A percentile compares a stretch with the other conserved stretches of the same genome.
Evolutionary conservation across 2,329 filamentous ascomycete genomes (phyloP).

Genomic region (Alternaria angustiovoidea): DNA sequence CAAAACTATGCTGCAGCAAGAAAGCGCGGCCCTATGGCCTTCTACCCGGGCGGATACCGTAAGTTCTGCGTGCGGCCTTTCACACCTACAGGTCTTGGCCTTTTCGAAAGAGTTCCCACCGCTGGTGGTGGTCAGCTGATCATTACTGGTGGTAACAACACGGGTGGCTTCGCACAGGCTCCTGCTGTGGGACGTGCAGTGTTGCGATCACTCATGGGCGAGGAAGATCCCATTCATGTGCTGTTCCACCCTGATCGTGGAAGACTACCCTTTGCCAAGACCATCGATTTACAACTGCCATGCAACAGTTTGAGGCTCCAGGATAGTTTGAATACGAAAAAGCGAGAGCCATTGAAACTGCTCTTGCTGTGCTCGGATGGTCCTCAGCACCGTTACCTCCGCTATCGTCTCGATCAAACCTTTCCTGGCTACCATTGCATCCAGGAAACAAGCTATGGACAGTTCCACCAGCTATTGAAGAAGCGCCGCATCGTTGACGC

Average conservation of each 20-base stretch:
- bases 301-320: background rate
- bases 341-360: background rate
- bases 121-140: background rate
- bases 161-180: background rate
- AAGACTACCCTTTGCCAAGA: background rate
- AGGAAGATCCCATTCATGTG: background rate
- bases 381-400: background rate
- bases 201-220: background rate
- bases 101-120: background rate
- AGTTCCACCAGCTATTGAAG: background rate
- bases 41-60: background rate
- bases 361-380: background rate
- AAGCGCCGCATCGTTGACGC: background rate
- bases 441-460: background rate
- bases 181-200: background rate
- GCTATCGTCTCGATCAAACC: background rate
- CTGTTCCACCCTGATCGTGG: background rate
- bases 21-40: background rate
- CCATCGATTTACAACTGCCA: background rate
- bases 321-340: background rate
- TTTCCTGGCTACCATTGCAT: background rate
- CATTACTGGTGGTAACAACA: constrained; percentile 1
- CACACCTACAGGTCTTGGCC: background rate
- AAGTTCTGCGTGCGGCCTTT: background rate
- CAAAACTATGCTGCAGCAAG: background rate